Evolutionary conservation across 805 yeast species (phyloP), one percentile per base, ranked within the genome.

Genomic region (Metschnikowia arizonensis): DNA sequence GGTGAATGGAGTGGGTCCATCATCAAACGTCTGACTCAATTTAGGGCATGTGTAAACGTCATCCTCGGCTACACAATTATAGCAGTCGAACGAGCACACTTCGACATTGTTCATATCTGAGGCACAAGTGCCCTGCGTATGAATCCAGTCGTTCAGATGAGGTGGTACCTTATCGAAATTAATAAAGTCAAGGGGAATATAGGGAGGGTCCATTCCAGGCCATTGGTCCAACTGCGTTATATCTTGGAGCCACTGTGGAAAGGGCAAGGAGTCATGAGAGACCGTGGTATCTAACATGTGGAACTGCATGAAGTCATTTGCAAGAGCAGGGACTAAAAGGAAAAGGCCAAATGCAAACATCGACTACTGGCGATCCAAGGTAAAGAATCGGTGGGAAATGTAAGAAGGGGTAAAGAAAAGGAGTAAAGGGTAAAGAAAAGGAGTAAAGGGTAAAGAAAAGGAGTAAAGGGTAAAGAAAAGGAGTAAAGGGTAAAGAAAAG

Each of bases 131-230:
- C 88, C 89, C 46, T 77, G 80, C 7, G 60, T 53, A 55, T 85
- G 81, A 1, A 63, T 60, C 56, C 50, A 50, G 4, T 6, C 3
- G 18, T 75, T 68, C 47, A 69, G 64, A 5, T 63, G 56, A 4
- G 40, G 34, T 3, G 88, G 87, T 19, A 87, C 69, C 23, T 59
- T 57, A 5, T 56, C 50, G 37, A 87, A 65, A 56, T 85, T 77
- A 49, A 88, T 79, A 54, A 82, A 84, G 53, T 81, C 85, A 49
- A 87, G 64, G 2, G 95, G 89, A 31, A 90, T 83, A 61, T 87
- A 90, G 0, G 97, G 97, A 3, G 97, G 97, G 44, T 82, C 81
- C 35, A 78, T 60, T 0, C 84, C 90, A 0, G 98, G 98, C 98
- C 98, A 90, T 43, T 74, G 73, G 0, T 53, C 64, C 42, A 88